phyloP scores from a whole-genome alignment of 805 yeast species.

The Barnettozyma populi region DNA sequence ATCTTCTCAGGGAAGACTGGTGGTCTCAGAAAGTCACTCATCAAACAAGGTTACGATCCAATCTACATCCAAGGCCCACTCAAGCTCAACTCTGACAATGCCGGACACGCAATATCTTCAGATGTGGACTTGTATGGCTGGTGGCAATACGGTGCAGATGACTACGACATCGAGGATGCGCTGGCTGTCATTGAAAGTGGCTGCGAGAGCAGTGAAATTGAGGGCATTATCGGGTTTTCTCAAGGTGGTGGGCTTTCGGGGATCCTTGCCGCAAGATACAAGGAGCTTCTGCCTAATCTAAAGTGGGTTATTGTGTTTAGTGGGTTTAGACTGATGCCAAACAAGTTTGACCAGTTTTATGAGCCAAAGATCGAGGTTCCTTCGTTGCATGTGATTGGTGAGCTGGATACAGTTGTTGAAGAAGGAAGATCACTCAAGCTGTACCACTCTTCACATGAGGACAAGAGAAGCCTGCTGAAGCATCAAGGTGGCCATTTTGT shows the following conservation, averaged over 20 bases:
- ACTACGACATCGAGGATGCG: conserved; percentile 29
- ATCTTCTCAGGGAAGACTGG: conserved; percentile 80
- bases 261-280: conserved; percentile 48
- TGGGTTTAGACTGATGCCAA: conserved; percentile 43
- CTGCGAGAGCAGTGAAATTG: conserved; percentile 56
- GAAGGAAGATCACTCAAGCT: conserved; percentile 60
- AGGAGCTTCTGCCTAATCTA: conserved; percentile 35
- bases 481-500: conserved; percentile 98
- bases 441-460: conserved; percentile 42
- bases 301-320: conserved; percentile 45
- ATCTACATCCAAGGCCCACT: conserved; percentile 73
- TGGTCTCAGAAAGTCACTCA: conserved; percentile 72
- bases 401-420: conserved; percentile 80
- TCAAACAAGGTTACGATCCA: conserved; percentile 55
- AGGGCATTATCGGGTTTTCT: conserved; percentile 83
- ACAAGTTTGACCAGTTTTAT: conserved; percentile 18
- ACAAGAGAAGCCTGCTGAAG: conserved; percentile 43
- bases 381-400: conserved; percentile 76
- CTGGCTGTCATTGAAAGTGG: conserved; percentile 38
- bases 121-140: conserved; percentile 47
- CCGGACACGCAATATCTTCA: conserved; percentile 21
- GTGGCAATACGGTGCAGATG: conserved; percentile 50
- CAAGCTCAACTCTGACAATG: conserved; percentile 43
- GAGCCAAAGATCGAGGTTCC: conserved; percentile 24
- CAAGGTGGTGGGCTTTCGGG: conserved; percentile 89